These are phyloP conservation scores for Canna indica DNA, from an alignment of 176 grass and related monocot genomes.

Conservation along the genomic window DNA sequence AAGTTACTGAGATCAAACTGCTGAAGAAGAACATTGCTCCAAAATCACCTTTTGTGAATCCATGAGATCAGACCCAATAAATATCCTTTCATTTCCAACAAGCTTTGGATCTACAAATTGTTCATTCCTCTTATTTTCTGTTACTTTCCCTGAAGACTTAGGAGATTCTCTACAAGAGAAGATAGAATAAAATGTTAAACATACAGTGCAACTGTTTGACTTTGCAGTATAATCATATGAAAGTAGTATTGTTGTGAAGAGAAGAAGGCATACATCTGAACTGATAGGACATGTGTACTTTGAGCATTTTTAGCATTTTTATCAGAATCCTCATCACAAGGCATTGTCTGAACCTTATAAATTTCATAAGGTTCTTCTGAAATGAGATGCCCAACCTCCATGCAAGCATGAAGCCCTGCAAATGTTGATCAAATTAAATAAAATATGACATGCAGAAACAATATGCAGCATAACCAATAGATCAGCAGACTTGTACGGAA, in stretches of 20 bases:
- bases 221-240: background rate
- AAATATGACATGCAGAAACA: too few relatives aligned
- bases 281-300: background rate
- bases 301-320: background rate
- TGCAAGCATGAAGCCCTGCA: slow-evolving; percentile 18
- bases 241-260: background rate
- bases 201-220: background rate
- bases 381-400: slow-evolving; percentile 3
- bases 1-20: background rate
- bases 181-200: background rate
- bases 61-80: slow-evolving; percentile 7
- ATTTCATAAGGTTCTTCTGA: too few relatives aligned
- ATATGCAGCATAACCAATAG: background rate
- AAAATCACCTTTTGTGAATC: slow-evolving; percentile 5
- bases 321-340: background rate
- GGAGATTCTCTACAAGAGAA: background rate
- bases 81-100: background rate
- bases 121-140: background rate
- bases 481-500: too few relatives aligned
- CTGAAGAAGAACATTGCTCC: background rate
- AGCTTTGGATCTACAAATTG: background rate
- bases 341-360: too few relatives aligned
- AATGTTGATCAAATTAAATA: background rate
- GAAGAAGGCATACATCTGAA: slow-evolving; percentile 7
- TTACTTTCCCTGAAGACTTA: background rate